Percentiles rank a stretch among this genome's conserved stretches.
Conservation (phyloP, 2,329 filamentous ascomycete genomes). For the Biscogniauxia sp. region DNA sequence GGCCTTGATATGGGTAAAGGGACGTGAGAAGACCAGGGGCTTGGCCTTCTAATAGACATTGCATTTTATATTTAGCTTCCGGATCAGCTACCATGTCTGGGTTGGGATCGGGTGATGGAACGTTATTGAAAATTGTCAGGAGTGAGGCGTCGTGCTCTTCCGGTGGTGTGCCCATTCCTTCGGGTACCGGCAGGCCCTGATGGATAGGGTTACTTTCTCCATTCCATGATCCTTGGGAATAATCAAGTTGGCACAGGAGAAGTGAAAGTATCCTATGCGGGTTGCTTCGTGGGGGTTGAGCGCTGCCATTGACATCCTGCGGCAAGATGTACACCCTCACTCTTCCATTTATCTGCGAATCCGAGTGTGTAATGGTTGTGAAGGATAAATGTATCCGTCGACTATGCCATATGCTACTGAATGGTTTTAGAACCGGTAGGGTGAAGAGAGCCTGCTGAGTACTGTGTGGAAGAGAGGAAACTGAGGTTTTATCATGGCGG, state of each 20-base stretch:
- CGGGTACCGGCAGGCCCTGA: slow-evolving; percentile 11
- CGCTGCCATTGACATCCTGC: slow-evolving; percentile 58
- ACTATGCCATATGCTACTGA: slow-evolving; percentile 32
- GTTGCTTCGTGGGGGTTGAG: slow-evolving; percentile 48
- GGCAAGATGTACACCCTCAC: slow-evolving; percentile 63
- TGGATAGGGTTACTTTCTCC: slow-evolving; percentile 35
- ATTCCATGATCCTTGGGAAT: slow-evolving; percentile 54
- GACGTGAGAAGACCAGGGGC: slow-evolving; percentile 60
- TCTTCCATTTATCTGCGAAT: slow-evolving; percentile 24
- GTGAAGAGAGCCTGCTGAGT: slow-evolving; percentile 32
- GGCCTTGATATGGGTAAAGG: slow-evolving; percentile 76
- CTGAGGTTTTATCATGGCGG: slow-evolving; percentile 16
- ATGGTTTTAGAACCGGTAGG: slow-evolving; percentile 21
- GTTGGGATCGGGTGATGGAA: slow-evolving; percentile 66
- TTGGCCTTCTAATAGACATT: slow-evolving; percentile 51
- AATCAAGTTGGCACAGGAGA: slow-evolving; percentile 55
- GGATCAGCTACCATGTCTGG: slow-evolving; percentile 46
- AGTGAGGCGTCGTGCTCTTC: slow-evolving; percentile 50
- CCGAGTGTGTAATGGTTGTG: slow-evolving; percentile 15
- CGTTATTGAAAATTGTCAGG: slow-evolving; percentile 69
- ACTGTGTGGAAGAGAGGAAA: slow-evolving; percentile 11
- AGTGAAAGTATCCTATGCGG: slow-evolving; percentile 45
- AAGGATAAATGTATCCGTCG: slow-evolving; percentile 47
- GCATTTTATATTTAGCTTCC: slow-evolving; percentile 52
- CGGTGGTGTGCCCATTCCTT: slow-evolving; percentile 31